Conservation (phyloP, 2,329 filamentous ascomycete species). For the Leptodontidium sp. region DNA sequence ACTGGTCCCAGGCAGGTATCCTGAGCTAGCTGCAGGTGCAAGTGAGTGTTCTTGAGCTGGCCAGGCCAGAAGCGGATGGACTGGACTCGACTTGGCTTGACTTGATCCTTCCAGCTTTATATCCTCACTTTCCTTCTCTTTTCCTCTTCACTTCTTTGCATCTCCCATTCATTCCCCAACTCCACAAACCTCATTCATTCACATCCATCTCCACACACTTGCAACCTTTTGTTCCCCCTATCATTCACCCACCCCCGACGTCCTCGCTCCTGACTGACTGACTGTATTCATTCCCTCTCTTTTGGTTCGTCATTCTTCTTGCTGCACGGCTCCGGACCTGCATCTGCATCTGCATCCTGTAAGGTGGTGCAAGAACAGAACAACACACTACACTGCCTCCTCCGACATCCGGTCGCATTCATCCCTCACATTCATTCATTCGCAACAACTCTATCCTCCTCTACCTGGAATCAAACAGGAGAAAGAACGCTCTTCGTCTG, state of each 20-base stretch:
- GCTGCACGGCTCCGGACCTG: conserved; percentile 15
- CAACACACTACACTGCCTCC: background rate
- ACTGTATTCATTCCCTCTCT: conserved; percentile 5
- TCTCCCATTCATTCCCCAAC: background rate
- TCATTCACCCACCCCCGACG: conserved; percentile 1
- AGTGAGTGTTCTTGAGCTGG: background rate
- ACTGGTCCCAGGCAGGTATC: too few relatives aligned
- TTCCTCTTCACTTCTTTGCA: background rate
- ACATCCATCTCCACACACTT: background rate
- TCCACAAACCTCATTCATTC: background rate
- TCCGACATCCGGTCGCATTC: background rate
- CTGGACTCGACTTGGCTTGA: background rate
- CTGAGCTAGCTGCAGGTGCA: too few relatives aligned
- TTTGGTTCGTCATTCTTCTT: conserved; percentile 11
- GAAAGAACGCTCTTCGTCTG: background rate
- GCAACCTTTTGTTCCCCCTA: conserved; percentile 1
- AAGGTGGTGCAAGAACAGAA: background rate
- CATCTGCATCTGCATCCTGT: background rate
- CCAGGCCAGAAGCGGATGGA: background rate
- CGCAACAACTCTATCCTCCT: background rate
- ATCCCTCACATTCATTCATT: conserved; percentile 9
- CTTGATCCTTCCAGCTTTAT: conserved; percentile 11
- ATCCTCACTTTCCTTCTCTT: background rate
- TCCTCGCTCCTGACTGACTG: background rate
- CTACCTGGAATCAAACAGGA: background rate